A percentile compares a stretch with the other conserved stretches of the same genome.
Evolutionary conservation across 1,284 basidiomycete genomes (phyloP).

Genomic region (Quambalaria eucalypti): DNA sequence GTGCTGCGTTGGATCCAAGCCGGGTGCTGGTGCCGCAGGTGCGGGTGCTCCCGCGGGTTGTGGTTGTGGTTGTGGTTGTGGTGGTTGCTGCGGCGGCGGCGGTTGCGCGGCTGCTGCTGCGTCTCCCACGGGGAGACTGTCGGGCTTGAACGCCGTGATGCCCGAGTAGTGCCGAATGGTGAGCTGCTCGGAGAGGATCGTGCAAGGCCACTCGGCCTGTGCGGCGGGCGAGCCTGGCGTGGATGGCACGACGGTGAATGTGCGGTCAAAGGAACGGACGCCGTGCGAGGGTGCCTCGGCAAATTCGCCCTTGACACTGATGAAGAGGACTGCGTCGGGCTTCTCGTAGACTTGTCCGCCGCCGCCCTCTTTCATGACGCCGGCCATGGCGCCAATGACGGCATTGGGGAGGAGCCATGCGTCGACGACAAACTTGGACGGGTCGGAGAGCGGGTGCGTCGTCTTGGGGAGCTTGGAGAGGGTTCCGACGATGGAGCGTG

Average conservation of each 20-base stretch:
- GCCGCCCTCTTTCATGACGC: not conserved
- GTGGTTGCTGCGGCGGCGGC: not conserved
- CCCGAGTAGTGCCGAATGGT: conserved; percentile 74
- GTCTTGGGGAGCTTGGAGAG: conserved; percentile 65
- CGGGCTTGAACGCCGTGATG: conserved; percentile 57
- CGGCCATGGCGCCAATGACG: conserved; percentile 44
- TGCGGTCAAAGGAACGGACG: conserved; percentile 82
- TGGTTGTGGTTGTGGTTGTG: conserved; percentile 6
- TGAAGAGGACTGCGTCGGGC: conserved; percentile 57
- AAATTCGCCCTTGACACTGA: conserved; percentile 84
- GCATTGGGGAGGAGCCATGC: conserved; percentile 57
- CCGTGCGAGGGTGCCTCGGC: conserved; percentile 60
- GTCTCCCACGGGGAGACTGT: conserved; percentile 28
- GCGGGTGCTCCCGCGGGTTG: not conserved
- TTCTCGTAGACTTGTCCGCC: conserved; percentile 28
- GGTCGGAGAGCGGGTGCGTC: conserved; percentile 60
- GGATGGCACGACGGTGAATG: conserved; percentile 76
- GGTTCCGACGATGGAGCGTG: conserved; percentile 56
- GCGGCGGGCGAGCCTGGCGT: conserved; percentile 72
- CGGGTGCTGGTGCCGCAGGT: conserved; percentile 12
- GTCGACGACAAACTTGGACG: conserved; percentile 72
- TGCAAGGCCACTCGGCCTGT: conserved; percentile 74
- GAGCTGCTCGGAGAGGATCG: conserved; percentile 79
- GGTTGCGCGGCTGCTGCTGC: conserved; percentile 42
- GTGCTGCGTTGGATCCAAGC: conserved; percentile 44